phyloP scores from a whole-genome alignment of 106 monocot genomes.

The Alisma plantagoaquatica region DNA sequence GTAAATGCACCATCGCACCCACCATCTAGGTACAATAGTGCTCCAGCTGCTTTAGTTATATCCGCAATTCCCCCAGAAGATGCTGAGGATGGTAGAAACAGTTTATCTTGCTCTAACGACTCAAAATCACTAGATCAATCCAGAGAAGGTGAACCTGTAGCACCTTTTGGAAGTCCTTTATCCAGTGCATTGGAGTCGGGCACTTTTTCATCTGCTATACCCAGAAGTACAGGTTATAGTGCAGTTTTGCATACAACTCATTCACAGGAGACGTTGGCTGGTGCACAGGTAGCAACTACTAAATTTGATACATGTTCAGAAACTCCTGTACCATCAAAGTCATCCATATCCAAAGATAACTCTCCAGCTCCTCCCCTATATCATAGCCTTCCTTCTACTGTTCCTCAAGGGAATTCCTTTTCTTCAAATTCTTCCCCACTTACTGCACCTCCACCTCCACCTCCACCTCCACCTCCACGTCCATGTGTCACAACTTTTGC shows the following conservation, averaged over 20 bases:
- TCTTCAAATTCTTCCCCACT: neutral
- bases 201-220: conserved; percentile 4
- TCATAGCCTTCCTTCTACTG: neutral
- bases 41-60: conserved; percentile 59
- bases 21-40: conserved; percentile 83
- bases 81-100: conserved; percentile 11
- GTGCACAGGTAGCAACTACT: no score
- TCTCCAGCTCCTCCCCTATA: neutral
- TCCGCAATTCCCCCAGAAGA: conserved; percentile 17
- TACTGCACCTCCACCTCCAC: neutral
- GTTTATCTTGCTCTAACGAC: neutral
- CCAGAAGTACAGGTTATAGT: no score
- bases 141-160: neutral
- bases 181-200: conserved; percentile 9
- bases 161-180: conserved; percentile 9
- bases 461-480: conserved; percentile 8
- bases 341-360: no score
- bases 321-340: no score
- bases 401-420: neutral
- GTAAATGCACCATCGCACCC: conserved; percentile 57
- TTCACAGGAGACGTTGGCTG: no score
- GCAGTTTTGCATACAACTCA: no score
- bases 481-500: neutral
- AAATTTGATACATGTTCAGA: no score
- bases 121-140: neutral